Conservation (phyloP, 2,329 filamentous ascomycete genomes). For the Diaporthe amygdali region DNA sequence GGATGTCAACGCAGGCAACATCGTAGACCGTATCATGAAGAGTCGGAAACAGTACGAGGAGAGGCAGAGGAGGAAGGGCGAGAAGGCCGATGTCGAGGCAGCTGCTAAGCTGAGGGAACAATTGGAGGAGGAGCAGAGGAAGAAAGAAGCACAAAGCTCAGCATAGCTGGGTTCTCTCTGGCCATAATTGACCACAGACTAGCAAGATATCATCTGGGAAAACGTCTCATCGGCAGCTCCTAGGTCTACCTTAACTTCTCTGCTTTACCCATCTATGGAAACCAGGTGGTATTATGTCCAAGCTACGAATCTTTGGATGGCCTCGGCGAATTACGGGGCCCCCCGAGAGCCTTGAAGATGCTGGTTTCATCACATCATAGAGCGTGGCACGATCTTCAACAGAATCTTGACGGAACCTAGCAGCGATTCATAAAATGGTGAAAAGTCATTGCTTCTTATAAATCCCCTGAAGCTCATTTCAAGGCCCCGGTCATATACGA, state of each 20-base stretch:
- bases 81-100: conserved; percentile 80
- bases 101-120: conserved; percentile 66
- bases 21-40: conserved; percentile 88
- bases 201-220: too few species aligned
- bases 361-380: not conserved
- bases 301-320: too few species aligned
- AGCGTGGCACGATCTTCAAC: not conserved
- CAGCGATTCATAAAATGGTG: not conserved
- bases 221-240: too few species aligned
- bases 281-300: too few species aligned
- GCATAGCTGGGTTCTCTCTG: not conserved
- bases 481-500: too few species aligned
- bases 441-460: not conserved
- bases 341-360: not conserved
- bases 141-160: conserved; percentile 45
- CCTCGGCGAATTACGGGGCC: too few species aligned
- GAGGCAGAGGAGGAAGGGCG: conserved; percentile 85
- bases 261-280: too few species aligned
- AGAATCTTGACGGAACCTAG: not conserved
- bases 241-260: too few species aligned
- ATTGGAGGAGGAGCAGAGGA: conserved; percentile 63
- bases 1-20: conserved; percentile 72
- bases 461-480: not conserved
- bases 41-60: conserved; percentile 90
- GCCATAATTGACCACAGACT: not conserved